Percentiles rank a stretch among this genome's conserved stretches.
These are phyloP conservation scores for Poronia punctata DNA, from an alignment of 495 filamentous ascomycete species.

Conservation along the genomic window DNA sequence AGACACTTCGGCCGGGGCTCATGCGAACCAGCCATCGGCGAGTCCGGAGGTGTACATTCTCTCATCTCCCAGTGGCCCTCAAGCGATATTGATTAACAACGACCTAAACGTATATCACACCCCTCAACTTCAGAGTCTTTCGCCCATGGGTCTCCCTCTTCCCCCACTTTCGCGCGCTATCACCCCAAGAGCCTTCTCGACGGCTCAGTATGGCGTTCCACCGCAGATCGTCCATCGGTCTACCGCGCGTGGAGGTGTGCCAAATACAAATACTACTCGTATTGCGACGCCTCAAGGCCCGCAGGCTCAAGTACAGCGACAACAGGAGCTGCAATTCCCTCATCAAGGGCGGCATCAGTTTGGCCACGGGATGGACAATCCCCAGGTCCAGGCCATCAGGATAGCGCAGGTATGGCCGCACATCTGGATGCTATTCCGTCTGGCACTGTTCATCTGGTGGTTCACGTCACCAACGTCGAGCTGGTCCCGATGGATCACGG, in stretches of 20 bases:
- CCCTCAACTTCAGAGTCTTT: constrained; percentile 16
- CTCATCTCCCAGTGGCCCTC: constrained; percentile 53
- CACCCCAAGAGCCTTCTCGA: constrained; percentile 2
- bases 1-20: constrained; percentile 5
- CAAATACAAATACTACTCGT: constrained; percentile 18
- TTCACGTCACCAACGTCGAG: constrained; percentile 63
- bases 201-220: constrained; percentile 4
- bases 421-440: constrained; percentile 71
- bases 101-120: constrained; percentile 39
- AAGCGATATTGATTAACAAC: constrained; percentile 48
- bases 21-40: constrained; percentile 10
- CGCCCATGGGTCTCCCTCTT: constrained; percentile 7
- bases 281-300: constrained; percentile 35
- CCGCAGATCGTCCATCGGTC: constrained; percentile 7
- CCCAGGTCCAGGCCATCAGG: constrained; percentile 36
- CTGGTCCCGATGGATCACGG: constrained; percentile 61
- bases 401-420: constrained; percentile 49
- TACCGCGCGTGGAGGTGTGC: constrained; percentile 3
- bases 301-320: constrained; percentile 27
- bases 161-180: constrained; percentile 2
- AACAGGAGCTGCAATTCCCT: constrained; percentile 17
- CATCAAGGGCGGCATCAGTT: constrained; percentile 20
- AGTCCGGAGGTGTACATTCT: constrained; percentile 53
- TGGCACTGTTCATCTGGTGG: constrained; percentile 72
- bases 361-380: constrained; percentile 22